A percentile compares a stretch with the other conserved stretches of the same genome.
Evolutionary conservation across 1,284 basidiomycete species (phyloP).

Genomic region (Cystobasidiaceae sp.): DNA sequence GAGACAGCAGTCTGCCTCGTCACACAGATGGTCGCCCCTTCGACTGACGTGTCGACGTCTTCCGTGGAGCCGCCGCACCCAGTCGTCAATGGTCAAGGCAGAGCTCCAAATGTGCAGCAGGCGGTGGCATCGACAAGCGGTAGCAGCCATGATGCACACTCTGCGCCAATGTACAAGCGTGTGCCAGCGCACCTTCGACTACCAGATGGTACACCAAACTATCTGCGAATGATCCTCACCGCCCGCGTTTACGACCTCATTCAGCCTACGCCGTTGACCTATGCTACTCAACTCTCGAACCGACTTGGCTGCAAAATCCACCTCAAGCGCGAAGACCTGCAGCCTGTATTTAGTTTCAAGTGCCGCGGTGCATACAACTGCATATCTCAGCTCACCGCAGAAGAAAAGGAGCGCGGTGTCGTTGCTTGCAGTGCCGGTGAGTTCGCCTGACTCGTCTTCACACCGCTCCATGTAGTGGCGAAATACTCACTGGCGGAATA

Average conservation of each 20-base stretch:
- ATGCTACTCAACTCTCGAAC: conserved; percentile 76
- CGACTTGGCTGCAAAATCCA: conserved; percentile 88
- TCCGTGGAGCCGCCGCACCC: neutral
- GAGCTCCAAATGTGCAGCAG: neutral
- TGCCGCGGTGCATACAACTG: conserved; percentile 98
- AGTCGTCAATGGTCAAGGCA: neutral
- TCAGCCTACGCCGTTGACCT: conserved; percentile 69
- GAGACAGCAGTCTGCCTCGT: too few species aligned
- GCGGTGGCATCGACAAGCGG: neutral
- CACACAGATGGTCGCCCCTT: too few species aligned
- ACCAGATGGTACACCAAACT: conserved; percentile 74
- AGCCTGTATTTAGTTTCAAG: conserved; percentile 99
- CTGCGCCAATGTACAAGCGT: conserved; percentile 55
- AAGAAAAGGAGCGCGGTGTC: conserved; percentile 95
- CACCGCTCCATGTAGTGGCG: conserved; percentile 25
- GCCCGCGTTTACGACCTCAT: conserved; percentile 92
- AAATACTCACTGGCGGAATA: conserved; percentile 19
- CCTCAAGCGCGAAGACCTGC: conserved; percentile 90
- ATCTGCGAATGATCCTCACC: conserved; percentile 84
- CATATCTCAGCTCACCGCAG: conserved; percentile 82
- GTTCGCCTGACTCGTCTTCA: too few species aligned
- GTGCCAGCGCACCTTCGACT: conserved; percentile 63
- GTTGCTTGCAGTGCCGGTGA: conserved; percentile 93
- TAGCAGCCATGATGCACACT: neutral
- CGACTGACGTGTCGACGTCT: too few species aligned